Evolutionary conservation across 495 filamentous ascomycete species (phyloP).

Genomic region (Platismatia glauca): DNA sequence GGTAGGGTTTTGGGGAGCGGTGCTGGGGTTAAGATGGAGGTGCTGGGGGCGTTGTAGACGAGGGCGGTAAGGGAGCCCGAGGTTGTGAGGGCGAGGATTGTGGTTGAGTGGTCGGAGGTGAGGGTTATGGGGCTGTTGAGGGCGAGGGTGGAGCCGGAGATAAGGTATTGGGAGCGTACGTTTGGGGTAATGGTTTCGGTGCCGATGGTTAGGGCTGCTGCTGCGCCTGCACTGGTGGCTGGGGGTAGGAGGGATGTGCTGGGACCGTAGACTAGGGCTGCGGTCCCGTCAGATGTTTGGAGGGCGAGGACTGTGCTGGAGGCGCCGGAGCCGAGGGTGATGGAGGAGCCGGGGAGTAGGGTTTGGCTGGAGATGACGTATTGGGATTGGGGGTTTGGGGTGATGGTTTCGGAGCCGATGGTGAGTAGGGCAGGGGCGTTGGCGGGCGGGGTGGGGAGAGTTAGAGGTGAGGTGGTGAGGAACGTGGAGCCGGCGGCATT

Average conservation of each 20-base stretch:
- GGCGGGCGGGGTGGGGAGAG: background rate
- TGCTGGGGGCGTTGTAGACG: background rate
- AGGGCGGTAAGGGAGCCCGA: background rate
- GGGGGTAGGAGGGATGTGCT: slow-evolving; percentile 1
- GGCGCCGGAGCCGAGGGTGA: slow-evolving; percentile 9
- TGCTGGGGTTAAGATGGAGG: background rate
- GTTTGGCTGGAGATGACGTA: slow-evolving; percentile 21
- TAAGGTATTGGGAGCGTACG: background rate
- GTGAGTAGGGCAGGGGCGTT: slow-evolving; percentile 7
- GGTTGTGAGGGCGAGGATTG: background rate
- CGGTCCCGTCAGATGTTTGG: slow-evolving; percentile 2
- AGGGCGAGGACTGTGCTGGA: background rate
- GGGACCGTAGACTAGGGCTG: slow-evolving; percentile 10
- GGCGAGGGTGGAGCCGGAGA: slow-evolving; percentile 1
- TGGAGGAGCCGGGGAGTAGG: slow-evolving; percentile 7
- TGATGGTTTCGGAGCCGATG: slow-evolving; percentile 10
- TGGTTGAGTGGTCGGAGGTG: background rate
- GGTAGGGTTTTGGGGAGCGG: background rate
- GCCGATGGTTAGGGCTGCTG: background rate
- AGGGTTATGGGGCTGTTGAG: background rate
- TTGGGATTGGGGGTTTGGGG: slow-evolving; percentile 12
- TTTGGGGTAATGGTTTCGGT: background rate
- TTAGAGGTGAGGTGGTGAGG: background rate
- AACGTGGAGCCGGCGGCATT: slow-evolving; percentile 12
- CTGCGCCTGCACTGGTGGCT: background rate